Percentiles rank a stretch among this genome's conserved stretches.
phyloP scores from a whole-genome alignment of 2,329 filamentous ascomycete species.

The Colletotrichum liaoningense region DNA sequence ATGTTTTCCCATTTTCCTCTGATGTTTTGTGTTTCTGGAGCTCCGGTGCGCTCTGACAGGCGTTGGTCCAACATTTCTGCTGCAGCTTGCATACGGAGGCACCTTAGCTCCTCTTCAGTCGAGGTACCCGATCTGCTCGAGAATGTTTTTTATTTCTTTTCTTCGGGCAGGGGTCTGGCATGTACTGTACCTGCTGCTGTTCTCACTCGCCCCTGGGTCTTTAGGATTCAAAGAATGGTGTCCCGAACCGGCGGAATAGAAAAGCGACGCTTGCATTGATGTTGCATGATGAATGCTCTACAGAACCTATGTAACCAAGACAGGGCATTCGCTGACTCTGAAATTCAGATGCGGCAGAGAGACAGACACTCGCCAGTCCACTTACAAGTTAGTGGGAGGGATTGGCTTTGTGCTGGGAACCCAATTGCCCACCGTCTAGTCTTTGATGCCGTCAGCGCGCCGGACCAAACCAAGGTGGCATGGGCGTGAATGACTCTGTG shows the following conservation, averaged over 20 bases:
- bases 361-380: background rate
- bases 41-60: constrained; percentile 32
- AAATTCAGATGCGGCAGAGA: constrained; percentile 3
- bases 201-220: too few relatives aligned
- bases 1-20: constrained; percentile 1
- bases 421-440: constrained; percentile 16
- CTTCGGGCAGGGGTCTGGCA: constrained; percentile 6
- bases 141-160: background rate
- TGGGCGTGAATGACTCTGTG: constrained; percentile 31
- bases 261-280: constrained; percentile 16
- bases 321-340: background rate
- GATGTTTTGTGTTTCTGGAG: constrained; percentile 13
- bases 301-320: background rate
- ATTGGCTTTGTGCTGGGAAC: constrained; percentile 7
- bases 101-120: constrained; percentile 21
- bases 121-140: constrained; percentile 17
- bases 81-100: constrained; percentile 19
- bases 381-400: constrained; percentile 9
- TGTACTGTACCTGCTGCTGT: background rate
- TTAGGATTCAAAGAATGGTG: too few relatives aligned
- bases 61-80: constrained; percentile 19
- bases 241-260: background rate
- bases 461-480: constrained; percentile 28
- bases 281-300: background rate
- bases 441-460: constrained; percentile 24